phyloP scores from a whole-genome alignment of 2,329 filamentous ascomycete species.

The Pyrenochaeta sp. region DNA sequence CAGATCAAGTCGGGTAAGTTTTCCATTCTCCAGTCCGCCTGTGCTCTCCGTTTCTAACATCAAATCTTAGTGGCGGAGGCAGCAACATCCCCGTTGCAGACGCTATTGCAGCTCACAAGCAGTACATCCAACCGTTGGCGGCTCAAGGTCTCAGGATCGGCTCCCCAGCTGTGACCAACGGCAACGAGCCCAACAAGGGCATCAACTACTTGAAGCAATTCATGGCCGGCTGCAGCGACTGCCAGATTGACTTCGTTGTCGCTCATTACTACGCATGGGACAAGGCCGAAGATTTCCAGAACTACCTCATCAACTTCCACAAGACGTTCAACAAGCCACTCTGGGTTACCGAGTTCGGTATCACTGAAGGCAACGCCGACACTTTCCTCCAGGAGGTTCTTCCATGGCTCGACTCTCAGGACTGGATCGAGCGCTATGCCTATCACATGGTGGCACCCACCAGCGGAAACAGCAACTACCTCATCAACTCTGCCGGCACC shows the following conservation, averaged over 20 bases:
- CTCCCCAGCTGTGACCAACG: conserved; percentile 48
- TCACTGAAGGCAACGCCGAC: conserved; percentile 31
- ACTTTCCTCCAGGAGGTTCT: conserved; percentile 43
- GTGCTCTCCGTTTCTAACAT: conserved; percentile 6
- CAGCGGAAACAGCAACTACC: conserved; percentile 18
- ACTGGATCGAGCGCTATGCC: conserved; percentile 46
- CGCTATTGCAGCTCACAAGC: conserved; percentile 33
- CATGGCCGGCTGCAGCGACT: conserved; percentile 34
- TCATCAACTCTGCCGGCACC: conserved; percentile 28
- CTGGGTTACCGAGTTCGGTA: conserved; percentile 50
- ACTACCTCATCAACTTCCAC: conserved; percentile 48
- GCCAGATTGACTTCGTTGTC: conserved; percentile 46
- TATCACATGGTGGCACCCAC: conserved; percentile 39
- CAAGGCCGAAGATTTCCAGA: conserved; percentile 44
- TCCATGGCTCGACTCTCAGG: conserved; percentile 44
- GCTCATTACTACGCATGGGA: conserved; percentile 49
- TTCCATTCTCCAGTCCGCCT: neutral
- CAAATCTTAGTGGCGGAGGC: conserved; percentile 30
- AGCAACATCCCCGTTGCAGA: conserved; percentile 33
- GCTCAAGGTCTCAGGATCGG: conserved; percentile 40
- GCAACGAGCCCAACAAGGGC: conserved; percentile 31
- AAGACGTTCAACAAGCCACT: conserved; percentile 38
- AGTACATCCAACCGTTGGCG: conserved; percentile 38
- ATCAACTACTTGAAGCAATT: conserved; percentile 44
- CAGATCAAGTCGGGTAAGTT: conserved; percentile 45